These are phyloP conservation scores for Russula brevipes DNA, from an alignment of 768 basidiomycete species.

Conservation along the genomic window DNA sequence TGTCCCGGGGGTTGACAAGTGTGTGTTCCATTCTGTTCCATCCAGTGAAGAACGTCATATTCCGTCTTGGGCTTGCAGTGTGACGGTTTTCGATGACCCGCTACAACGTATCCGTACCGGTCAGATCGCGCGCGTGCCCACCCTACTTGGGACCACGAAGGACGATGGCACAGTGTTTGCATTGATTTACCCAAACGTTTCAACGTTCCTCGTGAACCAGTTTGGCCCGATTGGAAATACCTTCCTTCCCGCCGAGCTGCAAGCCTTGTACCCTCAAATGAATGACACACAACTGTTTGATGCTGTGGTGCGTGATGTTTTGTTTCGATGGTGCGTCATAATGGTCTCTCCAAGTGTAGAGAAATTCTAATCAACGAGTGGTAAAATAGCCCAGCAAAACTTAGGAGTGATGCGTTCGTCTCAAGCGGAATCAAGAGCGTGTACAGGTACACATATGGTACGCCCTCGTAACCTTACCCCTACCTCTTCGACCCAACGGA, in stretches of 20 bases:
- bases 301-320: conserved; percentile 4
- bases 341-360: neutral
- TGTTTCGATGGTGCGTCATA: conserved; percentile 8
- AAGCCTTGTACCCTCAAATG: conserved; percentile 4
- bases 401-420: conserved; percentile 9
- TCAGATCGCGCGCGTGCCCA: neutral
- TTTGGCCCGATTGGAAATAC: neutral
- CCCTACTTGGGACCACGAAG: conserved; percentile 7
- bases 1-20: conserved; percentile 9
- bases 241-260: neutral
- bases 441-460: conserved; percentile 16
- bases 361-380: no score
- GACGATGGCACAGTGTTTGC: conserved; percentile 1
- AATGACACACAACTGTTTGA: conserved; percentile 1
- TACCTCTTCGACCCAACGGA: no score
- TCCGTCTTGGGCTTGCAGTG: neutral
- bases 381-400: conserved; percentile 2
- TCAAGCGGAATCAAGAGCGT: conserved; percentile 4
- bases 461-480: neutral
- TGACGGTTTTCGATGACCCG: neutral
- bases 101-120: conserved; percentile 3
- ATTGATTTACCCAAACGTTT: neutral
- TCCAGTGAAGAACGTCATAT: neutral
- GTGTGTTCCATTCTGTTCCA: neutral
- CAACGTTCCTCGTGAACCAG: neutral